phyloP scores from a whole-genome alignment of 2,329 filamentous ascomycete species.

The Endothia cerciana region DNA sequence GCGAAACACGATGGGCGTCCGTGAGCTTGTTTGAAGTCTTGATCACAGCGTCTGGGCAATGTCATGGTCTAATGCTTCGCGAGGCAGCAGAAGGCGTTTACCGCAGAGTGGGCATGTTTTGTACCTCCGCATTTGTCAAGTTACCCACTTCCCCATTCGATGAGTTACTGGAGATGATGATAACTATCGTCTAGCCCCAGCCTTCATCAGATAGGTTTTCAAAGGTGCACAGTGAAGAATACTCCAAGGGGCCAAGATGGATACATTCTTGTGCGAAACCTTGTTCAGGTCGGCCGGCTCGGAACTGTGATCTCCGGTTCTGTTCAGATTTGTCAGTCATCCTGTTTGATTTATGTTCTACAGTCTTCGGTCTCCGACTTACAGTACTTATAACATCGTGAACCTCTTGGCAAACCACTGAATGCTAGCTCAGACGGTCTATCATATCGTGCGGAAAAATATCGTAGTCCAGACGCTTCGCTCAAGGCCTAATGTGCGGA shows the following conservation, averaged over 20 bases:
- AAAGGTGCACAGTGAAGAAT: background rate
- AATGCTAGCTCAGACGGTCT: too few species aligned
- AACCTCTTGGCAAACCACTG: too few species aligned
- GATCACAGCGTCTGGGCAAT: background rate
- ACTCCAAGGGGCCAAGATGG: background rate
- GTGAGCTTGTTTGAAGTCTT: background rate
- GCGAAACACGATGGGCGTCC: background rate
- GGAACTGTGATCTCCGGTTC: too few species aligned
- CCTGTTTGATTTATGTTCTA: too few species aligned
- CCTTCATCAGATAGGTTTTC: background rate
- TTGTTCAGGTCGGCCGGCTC: too few species aligned
- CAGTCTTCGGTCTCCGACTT: too few species aligned
- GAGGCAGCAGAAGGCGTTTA: background rate
- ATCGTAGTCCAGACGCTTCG: too few species aligned
- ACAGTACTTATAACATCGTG: too few species aligned
- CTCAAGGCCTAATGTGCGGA: too few species aligned
- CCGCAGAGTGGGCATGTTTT: background rate
- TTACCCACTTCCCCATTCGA: background rate
- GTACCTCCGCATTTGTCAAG: background rate
- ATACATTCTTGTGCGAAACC: background rate
- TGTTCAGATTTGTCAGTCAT: too few species aligned
- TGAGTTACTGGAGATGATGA: background rate
- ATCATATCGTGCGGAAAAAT: too few species aligned
- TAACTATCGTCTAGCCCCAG: background rate
- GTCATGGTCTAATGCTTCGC: background rate